Evolutionary conservation across 176 grass and related monocot genomes (phyloP).

Genomic region (Avena insularis): DNA sequence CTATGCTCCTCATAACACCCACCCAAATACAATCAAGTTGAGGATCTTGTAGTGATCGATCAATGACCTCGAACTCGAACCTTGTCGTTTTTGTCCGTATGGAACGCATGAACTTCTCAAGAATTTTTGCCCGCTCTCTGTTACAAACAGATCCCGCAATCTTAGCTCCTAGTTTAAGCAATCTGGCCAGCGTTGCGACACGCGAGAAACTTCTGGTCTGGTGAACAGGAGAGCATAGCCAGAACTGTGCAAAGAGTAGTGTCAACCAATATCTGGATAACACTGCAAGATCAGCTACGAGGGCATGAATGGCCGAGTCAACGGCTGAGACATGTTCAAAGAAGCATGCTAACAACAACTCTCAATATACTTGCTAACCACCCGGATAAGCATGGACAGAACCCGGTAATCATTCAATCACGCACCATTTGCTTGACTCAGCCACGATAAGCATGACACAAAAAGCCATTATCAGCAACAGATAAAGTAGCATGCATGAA

Average conservation of each 20-base stretch:
- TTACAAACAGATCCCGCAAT: neutral
- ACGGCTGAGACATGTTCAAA: conserved; percentile 2
- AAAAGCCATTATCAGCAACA: neutral
- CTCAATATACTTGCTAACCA: conserved; percentile 20
- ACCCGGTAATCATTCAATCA: conserved; percentile 6
- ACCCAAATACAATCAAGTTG: neutral
- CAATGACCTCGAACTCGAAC: neutral
- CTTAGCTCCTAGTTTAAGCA: neutral
- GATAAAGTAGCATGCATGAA: neutral
- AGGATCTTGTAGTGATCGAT: neutral
- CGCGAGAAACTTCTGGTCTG: neutral
- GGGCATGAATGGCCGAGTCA: neutral
- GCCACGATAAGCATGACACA: conserved; percentile 27
- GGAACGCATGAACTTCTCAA: neutral
- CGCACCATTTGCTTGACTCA: conserved; percentile 26
- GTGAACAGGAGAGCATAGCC: neutral
- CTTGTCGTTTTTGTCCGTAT: no score
- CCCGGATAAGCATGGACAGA: conserved; percentile 28
- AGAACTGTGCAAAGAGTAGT: neutral
- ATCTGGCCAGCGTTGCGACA: neutral
- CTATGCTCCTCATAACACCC: conserved; percentile 6
- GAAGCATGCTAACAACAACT: conserved; percentile 1
- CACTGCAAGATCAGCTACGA: neutral
- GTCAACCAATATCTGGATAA: neutral
- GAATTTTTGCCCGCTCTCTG: neutral